Percentiles rank a stretch among this genome's conserved stretches.
Evolutionary conservation across 2,329 filamentous ascomycete genomes (phyloP).

Genomic region (Passalora sequoiae): DNA sequence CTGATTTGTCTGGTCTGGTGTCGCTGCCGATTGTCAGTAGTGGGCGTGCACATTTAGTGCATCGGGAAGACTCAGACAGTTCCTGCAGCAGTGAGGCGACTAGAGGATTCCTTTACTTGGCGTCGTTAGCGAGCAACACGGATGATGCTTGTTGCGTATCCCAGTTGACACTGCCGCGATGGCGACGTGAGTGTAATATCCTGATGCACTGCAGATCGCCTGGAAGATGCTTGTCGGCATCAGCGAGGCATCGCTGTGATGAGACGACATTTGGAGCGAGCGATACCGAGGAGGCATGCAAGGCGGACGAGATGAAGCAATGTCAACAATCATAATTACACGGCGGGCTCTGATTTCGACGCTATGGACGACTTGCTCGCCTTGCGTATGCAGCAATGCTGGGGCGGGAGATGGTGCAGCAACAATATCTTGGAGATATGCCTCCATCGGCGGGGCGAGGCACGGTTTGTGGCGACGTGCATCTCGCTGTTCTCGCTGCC

Average conservation of each 20-base stretch:
- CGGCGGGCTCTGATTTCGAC: too few relatives aligned
- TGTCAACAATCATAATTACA: too few relatives aligned
- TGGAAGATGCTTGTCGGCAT: slow-evolving; percentile 3
- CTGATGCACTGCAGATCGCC: neutral
- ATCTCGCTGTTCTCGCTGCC: too few relatives aligned
- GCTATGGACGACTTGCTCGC: neutral
- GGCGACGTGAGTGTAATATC: slow-evolving; percentile 2
- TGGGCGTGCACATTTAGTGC: neutral
- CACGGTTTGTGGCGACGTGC: neutral
- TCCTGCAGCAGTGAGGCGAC: slow-evolving; percentile 1
- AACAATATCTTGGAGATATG: too few relatives aligned
- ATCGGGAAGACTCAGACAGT: neutral
- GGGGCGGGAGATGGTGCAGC: too few relatives aligned
- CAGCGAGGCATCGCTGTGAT: too few relatives aligned
- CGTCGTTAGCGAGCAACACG: too few relatives aligned
- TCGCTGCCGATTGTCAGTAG: too few relatives aligned
- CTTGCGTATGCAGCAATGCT: too few relatives aligned
- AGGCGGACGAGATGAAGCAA: neutral
- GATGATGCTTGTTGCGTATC: neutral
- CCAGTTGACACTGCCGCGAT: neutral
- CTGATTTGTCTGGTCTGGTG: too few relatives aligned
- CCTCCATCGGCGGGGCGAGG: too few relatives aligned
- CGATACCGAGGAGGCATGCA: neutral
- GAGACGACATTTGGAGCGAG: too few relatives aligned
- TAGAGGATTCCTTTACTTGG: neutral